Percentiles rank a stretch among this genome's conserved stretches.
phyloP scores from a whole-genome alignment of 352 stramenopile species.

The Phytophthora pisi region DNA sequence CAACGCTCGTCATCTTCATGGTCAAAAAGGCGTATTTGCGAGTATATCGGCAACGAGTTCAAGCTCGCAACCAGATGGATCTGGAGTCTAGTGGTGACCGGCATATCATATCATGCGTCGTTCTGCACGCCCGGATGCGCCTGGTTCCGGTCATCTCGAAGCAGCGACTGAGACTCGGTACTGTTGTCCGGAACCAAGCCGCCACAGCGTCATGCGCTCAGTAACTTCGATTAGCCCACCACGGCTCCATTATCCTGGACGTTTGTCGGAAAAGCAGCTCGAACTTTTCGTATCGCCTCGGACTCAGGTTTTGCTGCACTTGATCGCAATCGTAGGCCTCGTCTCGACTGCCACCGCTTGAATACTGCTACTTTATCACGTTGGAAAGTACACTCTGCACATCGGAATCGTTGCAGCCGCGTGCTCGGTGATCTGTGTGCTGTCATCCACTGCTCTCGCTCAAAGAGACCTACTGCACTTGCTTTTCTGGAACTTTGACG shows the following conservation, averaged over 20 bases:
- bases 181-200: constrained; percentile 4
- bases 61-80: not conserved
- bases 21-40: constrained; percentile 20
- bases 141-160: not conserved
- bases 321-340: constrained; percentile 6
- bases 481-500: too few species aligned
- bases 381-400: not conserved
- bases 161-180: constrained; percentile 8
- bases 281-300: not conserved
- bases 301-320: constrained; percentile 1
- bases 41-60: not conserved
- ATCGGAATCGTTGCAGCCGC: not conserved
- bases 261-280: constrained; percentile 3
- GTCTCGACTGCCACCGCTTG: constrained; percentile 7
- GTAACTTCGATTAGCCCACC: constrained; percentile 13
- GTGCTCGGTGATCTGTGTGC: too few species aligned
- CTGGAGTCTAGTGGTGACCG: constrained; percentile 6
- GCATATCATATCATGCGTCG: constrained; percentile 32
- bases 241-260: constrained; percentile 24
- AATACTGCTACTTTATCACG: constrained; percentile 3
- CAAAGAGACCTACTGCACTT: too few species aligned
- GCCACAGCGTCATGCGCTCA: constrained; percentile 4
- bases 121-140: constrained; percentile 27
- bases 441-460: too few species aligned
- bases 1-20: constrained; percentile 38